A percentile compares a stretch with the other conserved stretches of the same genome.
These are phyloP conservation scores for Coemansia sp. DNA, from an alignment of 192 early-diverging fungal genomes.

Conservation along the genomic window DNA sequence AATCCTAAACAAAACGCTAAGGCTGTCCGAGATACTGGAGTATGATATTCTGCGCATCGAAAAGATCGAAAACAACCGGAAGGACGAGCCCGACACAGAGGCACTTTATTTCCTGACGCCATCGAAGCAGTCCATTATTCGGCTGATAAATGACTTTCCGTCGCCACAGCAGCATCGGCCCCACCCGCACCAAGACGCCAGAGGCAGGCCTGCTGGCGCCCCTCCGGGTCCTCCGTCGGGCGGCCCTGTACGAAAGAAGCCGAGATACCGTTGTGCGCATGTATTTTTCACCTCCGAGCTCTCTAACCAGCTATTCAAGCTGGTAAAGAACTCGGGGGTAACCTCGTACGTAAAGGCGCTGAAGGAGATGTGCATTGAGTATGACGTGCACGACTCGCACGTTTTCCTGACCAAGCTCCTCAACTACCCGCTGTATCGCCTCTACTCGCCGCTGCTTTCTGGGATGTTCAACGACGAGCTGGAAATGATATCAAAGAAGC, in stretches of 20 bases:
- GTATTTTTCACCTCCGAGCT: slow-evolving; percentile 56
- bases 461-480: slow-evolving; percentile 48
- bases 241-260: slow-evolving; percentile 12
- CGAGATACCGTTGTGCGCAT: slow-evolving; percentile 46
- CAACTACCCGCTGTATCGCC: slow-evolving; percentile 48
- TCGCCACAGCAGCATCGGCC: not conserved
- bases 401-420: slow-evolving; percentile 49
- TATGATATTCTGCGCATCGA: slow-evolving; percentile 51
- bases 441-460: slow-evolving; percentile 54
- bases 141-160: slow-evolving; percentile 45
- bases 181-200: not conserved
- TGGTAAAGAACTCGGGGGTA: slow-evolving; percentile 36
- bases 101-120: slow-evolving; percentile 57
- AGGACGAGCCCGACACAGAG: slow-evolving; percentile 41
- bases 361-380: slow-evolving; percentile 57
- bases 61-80: slow-evolving; percentile 49
- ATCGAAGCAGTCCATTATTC: slow-evolving; percentile 35
- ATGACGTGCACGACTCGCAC: slow-evolving; percentile 34
- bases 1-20: slow-evolving; percentile 44
- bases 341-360: slow-evolving; percentile 46
- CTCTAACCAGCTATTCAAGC: slow-evolving; percentile 36
- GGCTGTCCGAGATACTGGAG: slow-evolving; percentile 48
- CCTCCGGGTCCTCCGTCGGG: not conserved
- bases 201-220: slow-evolving; percentile 11
- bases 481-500: slow-evolving; percentile 59